Percentiles rank a stretch among this genome's conserved stretches.
Conservation (phyloP, 768 basidiomycete species). For the Lentinula lateritia region DNA sequence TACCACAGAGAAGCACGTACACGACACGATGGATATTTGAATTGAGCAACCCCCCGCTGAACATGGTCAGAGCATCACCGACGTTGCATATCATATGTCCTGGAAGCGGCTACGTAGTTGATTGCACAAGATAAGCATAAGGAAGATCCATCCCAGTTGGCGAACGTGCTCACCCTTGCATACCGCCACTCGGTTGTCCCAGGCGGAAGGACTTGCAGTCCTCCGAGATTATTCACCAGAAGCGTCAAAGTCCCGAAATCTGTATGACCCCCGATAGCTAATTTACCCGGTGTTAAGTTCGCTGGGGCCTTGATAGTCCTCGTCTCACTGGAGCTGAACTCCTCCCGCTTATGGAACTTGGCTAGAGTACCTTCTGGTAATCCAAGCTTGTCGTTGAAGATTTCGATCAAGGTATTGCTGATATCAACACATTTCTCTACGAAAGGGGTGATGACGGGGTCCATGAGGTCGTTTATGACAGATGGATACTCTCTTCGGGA, state of each 20-base stretch:
- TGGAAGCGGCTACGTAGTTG: conserved; percentile 43
- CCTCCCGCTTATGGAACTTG: conserved; percentile 25
- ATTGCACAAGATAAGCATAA: conserved; percentile 15
- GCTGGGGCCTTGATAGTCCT: conserved; percentile 35
- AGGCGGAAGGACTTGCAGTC: conserved; percentile 62
- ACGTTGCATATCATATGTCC: conserved; percentile 57
- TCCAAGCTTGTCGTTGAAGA: conserved; percentile 38
- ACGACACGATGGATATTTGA: conserved; percentile 64
- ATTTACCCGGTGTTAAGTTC: conserved; percentile 19
- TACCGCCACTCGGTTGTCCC: conserved; percentile 63
- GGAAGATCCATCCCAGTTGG: not conserved
- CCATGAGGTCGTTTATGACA: conserved; percentile 33
- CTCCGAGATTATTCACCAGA: conserved; percentile 66
- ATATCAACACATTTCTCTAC: conserved; percentile 21
- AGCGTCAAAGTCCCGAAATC: conserved; percentile 70
- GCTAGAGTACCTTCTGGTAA: conserved; percentile 35
- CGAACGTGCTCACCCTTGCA: conserved; percentile 43
- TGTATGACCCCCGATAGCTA: conserved; percentile 47
- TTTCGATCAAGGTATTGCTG: conserved; percentile 31
- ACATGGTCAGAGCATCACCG: conserved; percentile 56
- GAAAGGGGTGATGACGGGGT: conserved; percentile 20
- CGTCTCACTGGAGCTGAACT: conserved; percentile 36
- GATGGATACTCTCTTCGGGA: conserved; percentile 39
- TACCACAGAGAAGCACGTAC: conserved; percentile 21
- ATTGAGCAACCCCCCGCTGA: conserved; percentile 59